phyloP scores from a whole-genome alignment of 2,329 filamentous ascomycete genomes.

The Aspergillus luchuensis region DNA sequence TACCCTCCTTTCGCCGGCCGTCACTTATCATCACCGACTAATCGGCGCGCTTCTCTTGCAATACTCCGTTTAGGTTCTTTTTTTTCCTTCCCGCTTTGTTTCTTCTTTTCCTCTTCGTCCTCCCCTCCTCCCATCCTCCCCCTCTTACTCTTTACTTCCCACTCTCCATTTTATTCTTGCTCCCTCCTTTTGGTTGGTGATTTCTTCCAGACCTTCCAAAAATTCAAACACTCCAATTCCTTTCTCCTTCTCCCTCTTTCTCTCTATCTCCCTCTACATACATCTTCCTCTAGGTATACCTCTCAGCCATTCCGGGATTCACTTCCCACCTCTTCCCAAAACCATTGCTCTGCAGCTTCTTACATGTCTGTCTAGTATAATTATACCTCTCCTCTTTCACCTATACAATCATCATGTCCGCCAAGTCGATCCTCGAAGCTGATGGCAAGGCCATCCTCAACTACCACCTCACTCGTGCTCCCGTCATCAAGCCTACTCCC shows the following conservation, averaged over 20 bases:
- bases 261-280: conserved; percentile 6
- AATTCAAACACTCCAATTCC: not conserved
- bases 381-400: conserved; percentile 17
- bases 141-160: not conserved
- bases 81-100: conserved; percentile 12
- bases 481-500: conserved; percentile 96
- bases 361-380: conserved; percentile 7
- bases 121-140: conserved; percentile 6
- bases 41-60: not conserved
- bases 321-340: conserved; percentile 14
- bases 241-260: conserved; percentile 10
- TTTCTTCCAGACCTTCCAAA: conserved; percentile 1
- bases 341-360: conserved; percentile 11
- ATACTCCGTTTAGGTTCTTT: conserved; percentile 8
- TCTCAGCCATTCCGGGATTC: conserved; percentile 13
- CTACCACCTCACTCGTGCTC: conserved; percentile 98
- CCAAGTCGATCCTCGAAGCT: conserved; percentile 97
- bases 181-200: conserved; percentile 4
- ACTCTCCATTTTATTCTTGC: conserved; percentile 10
- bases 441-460: conserved; percentile 99
- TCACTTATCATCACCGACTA: conserved; percentile 6
- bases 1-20: conserved; percentile 2
- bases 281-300: conserved; percentile 6
- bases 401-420: conserved; percentile 66
- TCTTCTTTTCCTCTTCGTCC: conserved; percentile 8